Percentiles rank a stretch among this genome's conserved stretches.
These are phyloP conservation scores for Claviceps paspali DNA, from an alignment of 2,329 filamentous ascomycete genomes.

Conservation along the genomic window DNA sequence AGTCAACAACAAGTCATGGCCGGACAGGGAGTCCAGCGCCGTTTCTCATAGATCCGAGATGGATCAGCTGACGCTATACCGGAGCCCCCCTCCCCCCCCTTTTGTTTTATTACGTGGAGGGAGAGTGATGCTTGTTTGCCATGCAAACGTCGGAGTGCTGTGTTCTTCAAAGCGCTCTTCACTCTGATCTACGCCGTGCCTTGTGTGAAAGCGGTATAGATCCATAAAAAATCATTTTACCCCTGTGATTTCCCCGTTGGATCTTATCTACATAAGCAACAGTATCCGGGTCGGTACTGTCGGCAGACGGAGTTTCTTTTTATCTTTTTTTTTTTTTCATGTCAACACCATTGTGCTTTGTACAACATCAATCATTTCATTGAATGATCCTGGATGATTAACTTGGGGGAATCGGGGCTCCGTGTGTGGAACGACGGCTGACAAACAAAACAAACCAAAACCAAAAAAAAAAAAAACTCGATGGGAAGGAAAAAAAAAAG, in stretches of 20 bases:
- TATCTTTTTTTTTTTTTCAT: background rate
- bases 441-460: background rate
- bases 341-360: conserved; percentile 10
- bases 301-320: background rate
- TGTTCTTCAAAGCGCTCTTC: background rate
- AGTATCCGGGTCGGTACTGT: background rate
- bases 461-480: no score
- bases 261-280: background rate
- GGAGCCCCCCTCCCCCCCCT: no score
- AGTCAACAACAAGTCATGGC: conserved; percentile 38
- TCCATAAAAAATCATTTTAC: background rate
- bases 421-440: background rate
- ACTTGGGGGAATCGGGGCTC: background rate
- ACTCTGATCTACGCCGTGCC: background rate
- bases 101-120: no score
- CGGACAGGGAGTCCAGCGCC: conserved; percentile 37
- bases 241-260: background rate
- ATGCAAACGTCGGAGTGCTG: no score
- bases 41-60: conserved; percentile 35
- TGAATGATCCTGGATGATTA: conserved; percentile 10
- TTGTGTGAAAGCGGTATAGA: background rate
- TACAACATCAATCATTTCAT: conserved; percentile 15
- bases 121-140: no score
- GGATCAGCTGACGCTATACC: background rate
- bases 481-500: no score